Evolutionary conservation across 1,284 basidiomycete species (phyloP).

Genomic region (Amylostereum chailletii): DNA sequence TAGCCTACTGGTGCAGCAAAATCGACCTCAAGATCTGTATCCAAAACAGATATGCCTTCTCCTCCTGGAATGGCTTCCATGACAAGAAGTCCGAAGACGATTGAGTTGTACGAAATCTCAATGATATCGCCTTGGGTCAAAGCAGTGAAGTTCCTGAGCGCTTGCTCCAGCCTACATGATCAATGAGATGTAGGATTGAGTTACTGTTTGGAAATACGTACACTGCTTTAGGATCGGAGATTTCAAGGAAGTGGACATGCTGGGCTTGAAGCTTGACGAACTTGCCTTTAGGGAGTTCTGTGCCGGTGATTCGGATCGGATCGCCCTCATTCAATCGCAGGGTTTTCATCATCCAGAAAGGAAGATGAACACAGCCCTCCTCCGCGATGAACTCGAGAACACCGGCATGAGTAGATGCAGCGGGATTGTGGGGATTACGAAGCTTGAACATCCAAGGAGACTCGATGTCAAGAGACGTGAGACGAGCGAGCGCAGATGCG

Average conservation of each 20-base stretch:
- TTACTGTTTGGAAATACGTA: slow-evolving; percentile 36
- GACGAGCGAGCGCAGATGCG: slow-evolving; percentile 83
- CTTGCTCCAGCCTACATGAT: slow-evolving; percentile 79
- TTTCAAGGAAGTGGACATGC: slow-evolving; percentile 89
- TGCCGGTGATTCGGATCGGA: slow-evolving; percentile 86
- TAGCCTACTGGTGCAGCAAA: slow-evolving; percentile 73
- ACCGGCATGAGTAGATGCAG: slow-evolving; percentile 89
- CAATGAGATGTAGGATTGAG: background rate
- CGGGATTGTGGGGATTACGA: slow-evolving; percentile 81
- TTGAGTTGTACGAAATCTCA: slow-evolving; percentile 87
- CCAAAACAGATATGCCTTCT: slow-evolving; percentile 84
- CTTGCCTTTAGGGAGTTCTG: slow-evolving; percentile 87
- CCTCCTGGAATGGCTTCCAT: slow-evolving; percentile 92
- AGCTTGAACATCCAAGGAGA: slow-evolving; percentile 96
- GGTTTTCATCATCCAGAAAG: slow-evolving; percentile 99
- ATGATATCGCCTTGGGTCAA: slow-evolving; percentile 88
- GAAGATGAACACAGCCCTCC: slow-evolving; percentile 91
- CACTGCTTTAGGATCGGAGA: slow-evolving; percentile 96
- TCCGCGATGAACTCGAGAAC: slow-evolving; percentile 99
- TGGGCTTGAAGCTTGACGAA: slow-evolving; percentile 97
- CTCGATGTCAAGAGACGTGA: slow-evolving; percentile 86
- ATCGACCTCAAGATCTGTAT: slow-evolving; percentile 94
- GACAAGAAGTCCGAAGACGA: slow-evolving; percentile 91
- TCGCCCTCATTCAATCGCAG: slow-evolving; percentile 91
- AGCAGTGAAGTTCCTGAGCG: slow-evolving; percentile 88